These are phyloP conservation scores for Apiospora phragmitis DNA, from an alignment of 2,329 filamentous ascomycete species.

Conservation along the genomic window DNA sequence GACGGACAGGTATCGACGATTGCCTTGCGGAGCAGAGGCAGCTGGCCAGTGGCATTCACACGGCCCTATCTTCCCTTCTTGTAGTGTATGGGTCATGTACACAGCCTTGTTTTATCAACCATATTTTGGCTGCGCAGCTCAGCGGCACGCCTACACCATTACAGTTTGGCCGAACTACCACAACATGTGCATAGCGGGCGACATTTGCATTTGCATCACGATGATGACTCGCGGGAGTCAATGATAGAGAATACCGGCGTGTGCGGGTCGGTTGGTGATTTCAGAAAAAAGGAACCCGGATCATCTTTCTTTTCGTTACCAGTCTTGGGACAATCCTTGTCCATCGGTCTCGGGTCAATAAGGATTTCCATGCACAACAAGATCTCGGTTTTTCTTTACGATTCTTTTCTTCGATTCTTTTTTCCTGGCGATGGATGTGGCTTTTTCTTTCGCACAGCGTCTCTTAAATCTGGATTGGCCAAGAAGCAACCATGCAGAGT, in stretches of 20 bases:
- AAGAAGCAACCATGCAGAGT: background rate
- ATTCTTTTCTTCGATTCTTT: background rate
- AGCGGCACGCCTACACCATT: background rate
- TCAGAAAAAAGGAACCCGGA: constrained; percentile 2
- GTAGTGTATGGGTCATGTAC: constrained; percentile 14
- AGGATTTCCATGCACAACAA: background rate
- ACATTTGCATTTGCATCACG: constrained; percentile 14
- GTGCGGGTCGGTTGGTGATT: constrained; percentile 3
- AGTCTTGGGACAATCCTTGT: background rate
- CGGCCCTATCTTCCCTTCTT: constrained; percentile 11
- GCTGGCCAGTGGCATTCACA: constrained; percentile 10
- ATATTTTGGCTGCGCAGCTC: constrained; percentile 11
- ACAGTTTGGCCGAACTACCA: background rate
- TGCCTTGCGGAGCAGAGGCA: constrained; percentile 15
- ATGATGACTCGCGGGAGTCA: constrained; percentile 14
- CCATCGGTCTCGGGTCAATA: background rate
- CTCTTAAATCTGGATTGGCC: background rate
- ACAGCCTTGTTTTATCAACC: constrained; percentile 14
- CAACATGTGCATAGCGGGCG: constrained; percentile 13
- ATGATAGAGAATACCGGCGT: background rate
- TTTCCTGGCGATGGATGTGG: background rate
- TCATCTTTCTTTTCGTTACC: background rate
- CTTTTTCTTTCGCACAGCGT: background rate
- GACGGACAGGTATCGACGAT: background rate
- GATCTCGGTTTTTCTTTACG: background rate